These are phyloP conservation scores for Hemerocallis citrina DNA, from an alignment of 106 monocot species.

Conservation along the genomic window DNA sequence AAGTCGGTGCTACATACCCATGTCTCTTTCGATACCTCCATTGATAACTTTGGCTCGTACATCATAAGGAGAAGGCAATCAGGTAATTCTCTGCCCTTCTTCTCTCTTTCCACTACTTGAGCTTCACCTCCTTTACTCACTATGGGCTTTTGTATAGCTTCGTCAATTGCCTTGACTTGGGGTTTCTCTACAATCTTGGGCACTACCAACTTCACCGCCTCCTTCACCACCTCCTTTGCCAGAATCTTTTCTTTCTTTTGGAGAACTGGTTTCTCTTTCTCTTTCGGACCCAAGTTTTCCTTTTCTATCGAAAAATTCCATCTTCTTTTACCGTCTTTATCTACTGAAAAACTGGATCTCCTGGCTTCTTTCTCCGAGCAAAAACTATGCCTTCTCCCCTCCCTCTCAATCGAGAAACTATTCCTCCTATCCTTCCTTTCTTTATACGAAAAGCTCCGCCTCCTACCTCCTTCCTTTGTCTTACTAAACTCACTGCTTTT, in stretches of 20 bases:
- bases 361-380: slow-evolving; percentile 32
- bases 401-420: slow-evolving; percentile 66
- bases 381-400: slow-evolving; percentile 42
- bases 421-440: slow-evolving; percentile 35
- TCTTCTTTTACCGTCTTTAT: slow-evolving; percentile 30
- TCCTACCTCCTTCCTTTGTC: slow-evolving; percentile 24
- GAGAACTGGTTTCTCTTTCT: not conserved
- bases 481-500: slow-evolving; percentile 24
- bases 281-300: slow-evolving; percentile 16
- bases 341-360: slow-evolving; percentile 53
- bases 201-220: not conserved
- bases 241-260: slow-evolving; percentile 5
- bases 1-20: slow-evolving; percentile 94
- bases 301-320: slow-evolving; percentile 66
- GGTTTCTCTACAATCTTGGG: slow-evolving; percentile 10
- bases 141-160: not conserved
- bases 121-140: slow-evolving; percentile 8
- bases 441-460: slow-evolving; percentile 31
- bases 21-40: slow-evolving; percentile 98
- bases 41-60: slow-evolving; percentile 95
- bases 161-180: not conserved
- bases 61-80: slow-evolving; percentile 95
- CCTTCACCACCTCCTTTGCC: slow-evolving; percentile 7
- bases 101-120: slow-evolving; percentile 8
- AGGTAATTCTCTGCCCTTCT: slow-evolving; percentile 39